Base-by-base conservation (phyloP, 495 filamentous ascomycete species). In the Astrothelium macrocarpum region DNA sequence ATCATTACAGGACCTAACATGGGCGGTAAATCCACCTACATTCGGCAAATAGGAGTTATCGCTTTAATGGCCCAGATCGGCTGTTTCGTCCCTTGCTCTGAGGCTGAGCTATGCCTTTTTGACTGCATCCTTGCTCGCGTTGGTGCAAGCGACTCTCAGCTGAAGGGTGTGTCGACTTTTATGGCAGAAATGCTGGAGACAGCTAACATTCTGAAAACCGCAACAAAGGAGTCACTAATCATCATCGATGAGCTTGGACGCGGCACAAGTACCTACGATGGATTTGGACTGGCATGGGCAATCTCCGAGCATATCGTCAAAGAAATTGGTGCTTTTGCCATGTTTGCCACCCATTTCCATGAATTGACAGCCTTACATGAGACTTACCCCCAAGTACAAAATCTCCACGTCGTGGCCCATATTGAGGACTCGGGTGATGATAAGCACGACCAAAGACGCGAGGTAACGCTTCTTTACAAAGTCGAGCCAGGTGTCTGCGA, bases 111-210 rank as follows among this genome's bases (percentile, higher is more conserved):
- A 60, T 95, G 91, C 28, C 90, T 99, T 64, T 99, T 97, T 75
- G 94, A 99, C 77, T 95, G 90, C 72, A 97, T 99, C 63, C 90
- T 99, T 36, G 95, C 94, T 10, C 88, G 94, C 67, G 94, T 99
- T 2, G 94, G 94, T 60, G 94, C 94, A 3, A 91, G 87, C 71
- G 94, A 99, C 74, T 92, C 88, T 7, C 94, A 97, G 72, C 84
- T 99, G 42, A 99, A 99, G 76, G 94, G 94, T 39, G 95, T 99
- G 9, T 95, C 90, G 45, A 99, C 94, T 0, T 99, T 99, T 80
- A 99, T 99, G 95, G 95, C 95, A 0, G 94, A 99, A 78, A 99
- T 99, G 94, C 82, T 99, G 29, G 94, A 99, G 72, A 99, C 94
- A 0, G 90, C 94, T 63, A 97, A 96, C 70, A 99, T 99, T 66